Base-by-base conservation (phyloP, 225 moss, liverwort and hornwort species). In the Neckera pumila region DNA sequence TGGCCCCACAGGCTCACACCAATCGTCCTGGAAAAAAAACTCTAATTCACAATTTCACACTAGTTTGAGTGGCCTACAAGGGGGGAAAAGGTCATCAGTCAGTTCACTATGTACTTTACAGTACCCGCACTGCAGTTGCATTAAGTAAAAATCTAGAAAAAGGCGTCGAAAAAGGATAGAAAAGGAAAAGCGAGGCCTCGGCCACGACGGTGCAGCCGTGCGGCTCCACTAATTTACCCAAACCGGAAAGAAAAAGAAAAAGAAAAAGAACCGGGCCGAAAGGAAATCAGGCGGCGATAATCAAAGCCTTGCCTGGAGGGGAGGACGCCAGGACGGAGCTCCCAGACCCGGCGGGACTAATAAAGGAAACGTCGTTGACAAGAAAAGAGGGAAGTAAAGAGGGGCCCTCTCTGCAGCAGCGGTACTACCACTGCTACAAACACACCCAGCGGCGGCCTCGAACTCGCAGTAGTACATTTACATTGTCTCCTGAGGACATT, bases 361-460 rank as follows among this genome's bases (percentile, higher is more conserved):
- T 87, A 87, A 87, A 87, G 87, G 91, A 89, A 91, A 87, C 91
- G 85, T 89, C 87, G 85, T 89, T 91, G 89, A 89, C 89, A 89
- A 87, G 87, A 87, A 89, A 91, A 30, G 74, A 59, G 63, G 61
- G 22, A 40, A 83, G 23, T 27, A n/a, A 38, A 49, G 25, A 38
- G 11, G 57, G 30, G 5, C 14, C 13, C 7, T 14, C 40, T 2
- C 4, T 14, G 34, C 47, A 3, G 71, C 11, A 45, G 38, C 8
- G 16, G 45, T 23, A 56, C 56, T 16, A 22, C 6, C 40, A 6
- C 77, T 86, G 54, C 86, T 58, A 43, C 72, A 69, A 10, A 28
- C 79, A 58, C 81, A 43, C 4, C 61, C 70, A 16, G 61, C 63
- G 85, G 85, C 85, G 76, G 85, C 85, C 76, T 62, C 13, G 21